phyloP scores from a whole-genome alignment of 2,329 filamentous ascomycete species.

The Aspergillus costaricaensis region DNA sequence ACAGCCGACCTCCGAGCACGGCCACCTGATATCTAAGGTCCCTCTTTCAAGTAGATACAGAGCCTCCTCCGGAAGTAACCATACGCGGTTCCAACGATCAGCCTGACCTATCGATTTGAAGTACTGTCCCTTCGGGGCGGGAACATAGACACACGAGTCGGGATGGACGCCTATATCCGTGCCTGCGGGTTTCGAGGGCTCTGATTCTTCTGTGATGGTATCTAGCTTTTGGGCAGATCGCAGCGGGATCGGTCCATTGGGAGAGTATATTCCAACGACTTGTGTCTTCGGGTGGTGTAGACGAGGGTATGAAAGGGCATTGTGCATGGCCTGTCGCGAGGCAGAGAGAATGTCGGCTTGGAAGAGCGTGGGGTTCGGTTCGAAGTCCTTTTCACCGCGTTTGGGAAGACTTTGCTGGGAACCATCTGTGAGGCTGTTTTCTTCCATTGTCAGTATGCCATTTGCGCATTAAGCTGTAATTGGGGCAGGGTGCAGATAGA shows the following conservation, averaged over 20 bases:
- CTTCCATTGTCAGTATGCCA: conserved; percentile 2
- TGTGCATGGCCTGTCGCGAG: conserved; percentile 84
- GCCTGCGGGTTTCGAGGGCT: conserved; percentile 13
- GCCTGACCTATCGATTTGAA: conserved; percentile 76
- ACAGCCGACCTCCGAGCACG: conserved; percentile 44
- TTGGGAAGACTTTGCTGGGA: conserved; percentile 65
- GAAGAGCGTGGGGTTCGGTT: conserved; percentile 81
- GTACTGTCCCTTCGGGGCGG: conserved; percentile 70
- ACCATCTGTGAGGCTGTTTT: conserved; percentile 34
- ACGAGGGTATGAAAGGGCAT: conserved; percentile 76
- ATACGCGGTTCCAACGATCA: conserved; percentile 66
- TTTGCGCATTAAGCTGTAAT: not conserved
- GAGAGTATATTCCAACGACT: conserved; percentile 72
- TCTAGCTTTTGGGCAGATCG: conserved; percentile 17
- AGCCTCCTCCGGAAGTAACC: conserved; percentile 89
- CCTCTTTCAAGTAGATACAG: conserved; percentile 87
- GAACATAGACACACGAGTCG: conserved; percentile 61
- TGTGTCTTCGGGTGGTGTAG: conserved; percentile 69
- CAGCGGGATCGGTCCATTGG: conserved; percentile 49
- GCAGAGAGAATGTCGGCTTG: conserved; percentile 78
- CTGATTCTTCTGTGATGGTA: conserved; percentile 14
- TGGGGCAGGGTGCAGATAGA: not conserved
- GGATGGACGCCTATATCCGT: conserved; percentile 26
- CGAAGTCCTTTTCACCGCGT: conserved; percentile 96
- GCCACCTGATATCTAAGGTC: conserved; percentile 85